Evolutionary conservation across 805 yeast species (phyloP).

Genomic region (Phaffomyces antillensis): DNA sequence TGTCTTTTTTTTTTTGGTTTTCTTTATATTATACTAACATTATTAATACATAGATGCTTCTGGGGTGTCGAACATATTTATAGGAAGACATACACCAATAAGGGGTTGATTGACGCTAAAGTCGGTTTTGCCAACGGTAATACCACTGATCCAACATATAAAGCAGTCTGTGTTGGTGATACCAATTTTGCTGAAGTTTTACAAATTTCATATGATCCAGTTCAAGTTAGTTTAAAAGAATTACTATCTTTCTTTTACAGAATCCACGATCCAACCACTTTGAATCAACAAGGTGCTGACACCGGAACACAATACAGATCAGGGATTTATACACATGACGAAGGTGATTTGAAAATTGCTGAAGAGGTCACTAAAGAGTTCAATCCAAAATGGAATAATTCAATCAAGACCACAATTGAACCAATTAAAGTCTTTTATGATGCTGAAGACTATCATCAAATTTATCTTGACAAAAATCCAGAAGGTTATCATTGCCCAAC

Average conservation of each 20-base stretch:
- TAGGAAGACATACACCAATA: constrained; percentile 56
- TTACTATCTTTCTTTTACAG: constrained; percentile 78
- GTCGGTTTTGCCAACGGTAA: constrained; percentile 91
- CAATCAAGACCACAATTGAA: constrained; percentile 63
- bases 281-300: constrained; percentile 82
- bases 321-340: constrained; percentile 59
- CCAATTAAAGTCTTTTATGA: constrained; percentile 71
- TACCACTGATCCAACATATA: constrained; percentile 49
- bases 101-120: constrained; percentile 64
- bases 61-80: constrained; percentile 89
- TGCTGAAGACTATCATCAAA: constrained; percentile 94
- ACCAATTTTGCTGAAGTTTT: constrained; percentile 76
- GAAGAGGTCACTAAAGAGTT: constrained; percentile 39
- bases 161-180: constrained; percentile 66
- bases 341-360: constrained; percentile 40
- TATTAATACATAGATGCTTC: constrained; percentile 43
- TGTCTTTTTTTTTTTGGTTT: background rate
- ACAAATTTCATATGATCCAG: constrained; percentile 78
- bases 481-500: constrained; percentile 87
- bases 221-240: constrained; percentile 47
- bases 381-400: constrained; percentile 65
- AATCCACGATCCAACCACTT: constrained; percentile 91
- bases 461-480: constrained; percentile 74
- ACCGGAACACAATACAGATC: constrained; percentile 86
- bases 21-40: constrained; percentile 1